phyloP scores from a whole-genome alignment of 108 stramenopile species.

The Fragilaria crotonensis region DNA sequence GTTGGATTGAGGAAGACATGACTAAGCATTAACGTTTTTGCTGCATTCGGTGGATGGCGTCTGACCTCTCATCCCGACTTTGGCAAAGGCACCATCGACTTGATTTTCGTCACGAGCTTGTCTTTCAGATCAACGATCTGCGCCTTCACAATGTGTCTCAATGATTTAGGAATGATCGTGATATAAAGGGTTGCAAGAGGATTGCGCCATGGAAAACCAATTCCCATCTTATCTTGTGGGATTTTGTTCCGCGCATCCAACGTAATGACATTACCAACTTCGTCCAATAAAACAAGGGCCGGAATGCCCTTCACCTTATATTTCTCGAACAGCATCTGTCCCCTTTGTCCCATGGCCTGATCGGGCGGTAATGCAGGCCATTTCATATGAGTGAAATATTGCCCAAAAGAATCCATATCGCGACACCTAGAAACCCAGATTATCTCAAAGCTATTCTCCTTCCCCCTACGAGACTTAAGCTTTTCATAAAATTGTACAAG shows the following conservation, averaged over 20 bases:
- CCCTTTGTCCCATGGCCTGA: slow-evolving; percentile 75
- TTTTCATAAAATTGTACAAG: slow-evolving; percentile 79
- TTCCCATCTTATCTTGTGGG: slow-evolving; percentile 76
- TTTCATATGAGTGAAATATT: slow-evolving; percentile 87
- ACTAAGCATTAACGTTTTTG: background rate
- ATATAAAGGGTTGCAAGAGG: slow-evolving; percentile 57
- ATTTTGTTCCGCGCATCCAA: slow-evolving; percentile 73
- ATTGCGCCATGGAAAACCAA: slow-evolving; percentile 86
- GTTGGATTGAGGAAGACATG: background rate
- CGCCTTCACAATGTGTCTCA: slow-evolving; percentile 62
- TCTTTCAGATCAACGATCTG: slow-evolving; percentile 42
- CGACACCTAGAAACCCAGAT: slow-evolving; percentile 83
- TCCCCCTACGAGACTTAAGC: slow-evolving; percentile 69
- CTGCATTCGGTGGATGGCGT: background rate
- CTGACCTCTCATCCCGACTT: background rate
- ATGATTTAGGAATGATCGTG: slow-evolving; percentile 57
- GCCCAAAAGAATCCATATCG: slow-evolving; percentile 69
- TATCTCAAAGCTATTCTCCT: slow-evolving; percentile 81
- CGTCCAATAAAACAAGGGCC: slow-evolving; percentile 76
- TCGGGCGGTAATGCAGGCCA: slow-evolving; percentile 82
- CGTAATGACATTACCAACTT: slow-evolving; percentile 80
- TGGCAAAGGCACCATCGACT: slow-evolving; percentile 9
- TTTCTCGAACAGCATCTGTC: slow-evolving; percentile 56
- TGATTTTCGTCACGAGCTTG: slow-evolving; percentile 20
- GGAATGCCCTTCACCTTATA: slow-evolving; percentile 84